Evolutionary conservation across 2,329 filamentous ascomycete genomes (phyloP).

Genomic region (Diaporthe sp.): DNA sequence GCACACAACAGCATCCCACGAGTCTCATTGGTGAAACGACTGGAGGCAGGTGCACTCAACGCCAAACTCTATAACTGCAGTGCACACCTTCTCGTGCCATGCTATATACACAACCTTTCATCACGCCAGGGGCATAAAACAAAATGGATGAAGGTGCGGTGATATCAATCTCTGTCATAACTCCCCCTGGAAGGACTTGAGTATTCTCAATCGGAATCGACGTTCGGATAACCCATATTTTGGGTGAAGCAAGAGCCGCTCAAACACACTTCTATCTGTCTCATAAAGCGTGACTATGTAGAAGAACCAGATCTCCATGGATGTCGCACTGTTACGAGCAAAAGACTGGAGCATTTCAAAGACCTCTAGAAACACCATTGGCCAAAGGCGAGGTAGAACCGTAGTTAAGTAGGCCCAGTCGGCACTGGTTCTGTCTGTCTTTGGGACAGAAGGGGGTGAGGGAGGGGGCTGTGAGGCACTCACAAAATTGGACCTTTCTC

Average conservation of each 20-base stretch:
- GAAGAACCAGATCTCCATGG: background rate
- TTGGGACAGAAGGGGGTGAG: too few species aligned
- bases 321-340: background rate
- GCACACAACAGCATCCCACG: background rate
- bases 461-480: too few species aligned
- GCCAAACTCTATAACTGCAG: background rate
- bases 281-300: background rate
- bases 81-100: background rate
- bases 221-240: background rate
- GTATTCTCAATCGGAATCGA: background rate
- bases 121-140: background rate
- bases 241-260: background rate
- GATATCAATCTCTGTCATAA: background rate
- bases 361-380: background rate
- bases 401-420: too few species aligned
- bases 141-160: background rate
- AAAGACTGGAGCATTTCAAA: too few species aligned
- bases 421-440: too few species aligned
- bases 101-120: background rate
- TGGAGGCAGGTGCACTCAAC: background rate
- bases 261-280: background rate
- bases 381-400: background rate
- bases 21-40: background rate
- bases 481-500: too few species aligned
- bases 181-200: background rate